These are phyloP conservation scores for Vaccinium darrowii DNA, from an alignment of 148 eudicot genomes.

Conservation along the genomic window DNA sequence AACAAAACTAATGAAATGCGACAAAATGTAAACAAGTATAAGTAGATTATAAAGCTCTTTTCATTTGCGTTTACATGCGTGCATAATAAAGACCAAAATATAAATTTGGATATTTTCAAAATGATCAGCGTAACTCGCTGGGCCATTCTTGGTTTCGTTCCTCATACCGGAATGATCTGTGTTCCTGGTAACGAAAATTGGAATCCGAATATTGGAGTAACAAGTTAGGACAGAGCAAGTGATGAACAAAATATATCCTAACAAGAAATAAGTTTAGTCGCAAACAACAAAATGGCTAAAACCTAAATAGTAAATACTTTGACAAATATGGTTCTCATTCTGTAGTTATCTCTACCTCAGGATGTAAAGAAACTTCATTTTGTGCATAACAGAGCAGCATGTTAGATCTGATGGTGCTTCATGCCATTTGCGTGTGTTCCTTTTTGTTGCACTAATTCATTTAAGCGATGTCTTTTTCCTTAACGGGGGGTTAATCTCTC, in stretches of 20 bases:
- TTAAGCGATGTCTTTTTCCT: neutral
- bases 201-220: neutral
- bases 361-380: neutral
- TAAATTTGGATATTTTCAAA: neutral
- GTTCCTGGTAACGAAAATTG: neutral
- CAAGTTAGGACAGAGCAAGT: neutral
- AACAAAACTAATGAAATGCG: neutral
- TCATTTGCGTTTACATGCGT: neutral
- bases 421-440: neutral
- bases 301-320: neutral
- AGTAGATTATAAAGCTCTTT: constrained; percentile 1
- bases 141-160: neutral
- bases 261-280: neutral
- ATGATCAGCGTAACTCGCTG: neutral
- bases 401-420: neutral
- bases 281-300: neutral
- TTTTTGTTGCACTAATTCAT: neutral
- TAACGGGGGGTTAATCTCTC: neutral
- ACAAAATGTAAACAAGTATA: neutral
- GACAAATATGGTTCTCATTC: neutral
- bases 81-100: neutral
- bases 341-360: too few relatives aligned
- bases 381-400: neutral
- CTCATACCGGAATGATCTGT: neutral
- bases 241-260: neutral